Evolutionary conservation across 805 yeast species (phyloP).

Genomic region (Cyberlindnera veronae): DNA sequence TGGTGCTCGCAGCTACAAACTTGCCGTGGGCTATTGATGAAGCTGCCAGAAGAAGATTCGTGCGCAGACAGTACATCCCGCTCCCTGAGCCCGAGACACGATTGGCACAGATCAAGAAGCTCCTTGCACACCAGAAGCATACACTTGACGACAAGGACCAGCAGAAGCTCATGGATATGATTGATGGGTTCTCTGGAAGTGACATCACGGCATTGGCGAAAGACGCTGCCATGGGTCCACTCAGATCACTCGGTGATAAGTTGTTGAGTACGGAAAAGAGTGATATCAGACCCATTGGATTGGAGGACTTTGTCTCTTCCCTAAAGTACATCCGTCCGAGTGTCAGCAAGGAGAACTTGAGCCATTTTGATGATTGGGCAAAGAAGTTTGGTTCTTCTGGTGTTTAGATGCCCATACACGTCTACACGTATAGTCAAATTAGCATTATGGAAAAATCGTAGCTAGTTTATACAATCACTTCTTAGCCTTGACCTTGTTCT

Average conservation of each 20-base stretch:
- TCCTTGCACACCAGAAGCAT: conserved; percentile 66
- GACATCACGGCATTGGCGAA: conserved; percentile 94
- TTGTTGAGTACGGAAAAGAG: conserved; percentile 66
- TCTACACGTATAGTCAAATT: too few relatives aligned
- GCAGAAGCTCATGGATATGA: conserved; percentile 54
- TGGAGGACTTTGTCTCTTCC: conserved; percentile 74
- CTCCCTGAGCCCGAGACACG: conserved; percentile 87
- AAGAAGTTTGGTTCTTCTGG: conserved; percentile 84
- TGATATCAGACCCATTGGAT: conserved; percentile 70
- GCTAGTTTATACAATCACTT: too few relatives aligned
- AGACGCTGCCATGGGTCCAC: conserved; percentile 98
- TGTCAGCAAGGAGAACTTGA: conserved; percentile 77
- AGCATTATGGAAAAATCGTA: too few relatives aligned
- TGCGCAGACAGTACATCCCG: conserved; percentile 90
- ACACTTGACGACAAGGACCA: conserved; percentile 64
- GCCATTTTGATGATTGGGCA: conserved; percentile 88
- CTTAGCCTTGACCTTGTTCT: conserved; percentile 13
- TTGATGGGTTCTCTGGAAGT: conserved; percentile 89
- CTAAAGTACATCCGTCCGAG: conserved; percentile 82
- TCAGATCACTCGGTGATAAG: conserved; percentile 84
- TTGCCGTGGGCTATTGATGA: conserved; percentile 97
- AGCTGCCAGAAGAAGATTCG: conserved; percentile 93
- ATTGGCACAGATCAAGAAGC: conserved; percentile 62
- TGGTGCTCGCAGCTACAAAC: conserved; percentile 92
- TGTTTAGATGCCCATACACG: too few relatives aligned